These are phyloP conservation scores for Angophora floribunda DNA, from an alignment of 345 rosid species.

Conservation along the genomic window DNA sequence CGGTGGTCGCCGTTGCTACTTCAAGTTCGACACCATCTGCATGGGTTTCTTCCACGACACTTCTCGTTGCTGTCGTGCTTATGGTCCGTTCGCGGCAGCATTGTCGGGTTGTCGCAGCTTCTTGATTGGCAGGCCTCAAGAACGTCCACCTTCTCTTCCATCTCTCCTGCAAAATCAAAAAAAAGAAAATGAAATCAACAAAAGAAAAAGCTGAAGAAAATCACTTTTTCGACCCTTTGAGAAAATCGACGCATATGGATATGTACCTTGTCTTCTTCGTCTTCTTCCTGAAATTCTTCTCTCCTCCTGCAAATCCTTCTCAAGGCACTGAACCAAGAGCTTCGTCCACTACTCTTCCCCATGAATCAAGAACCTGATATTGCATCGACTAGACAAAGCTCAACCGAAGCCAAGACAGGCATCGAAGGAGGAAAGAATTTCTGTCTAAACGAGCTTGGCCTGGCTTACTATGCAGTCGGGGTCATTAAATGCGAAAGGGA, in stretches of 20 bases:
- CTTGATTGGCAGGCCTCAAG: constrained; percentile 35
- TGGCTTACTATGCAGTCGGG: background rate
- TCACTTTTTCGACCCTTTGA: background rate
- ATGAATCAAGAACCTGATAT: background rate
- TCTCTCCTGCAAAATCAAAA: constrained; percentile 37
- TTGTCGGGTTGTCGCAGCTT: constrained; percentile 9
- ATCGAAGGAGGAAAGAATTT: background rate
- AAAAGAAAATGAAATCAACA: background rate
- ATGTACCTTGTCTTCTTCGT: constrained; percentile 43
- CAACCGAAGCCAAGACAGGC: background rate
- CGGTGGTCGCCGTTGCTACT: constrained; percentile 42
- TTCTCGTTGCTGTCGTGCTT: background rate
- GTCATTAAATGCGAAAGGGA: background rate
- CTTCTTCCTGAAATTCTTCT: constrained; percentile 17
- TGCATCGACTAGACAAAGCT: background rate
- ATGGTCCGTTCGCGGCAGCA: constrained; percentile 15
- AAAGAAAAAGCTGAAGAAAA: background rate
- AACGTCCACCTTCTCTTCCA: constrained; percentile 63
- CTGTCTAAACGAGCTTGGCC: background rate
- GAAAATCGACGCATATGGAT: background rate
- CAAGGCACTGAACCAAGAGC: constrained; percentile 6
- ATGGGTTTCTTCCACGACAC: background rate
- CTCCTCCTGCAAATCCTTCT: constrained; percentile 35
- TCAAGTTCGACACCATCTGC: constrained; percentile 26
- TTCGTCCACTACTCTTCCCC: constrained; percentile 52